Base-by-base conservation (phyloP, 2,329 filamentous ascomycete species). In the Ampelomyces quisqualis region DNA sequence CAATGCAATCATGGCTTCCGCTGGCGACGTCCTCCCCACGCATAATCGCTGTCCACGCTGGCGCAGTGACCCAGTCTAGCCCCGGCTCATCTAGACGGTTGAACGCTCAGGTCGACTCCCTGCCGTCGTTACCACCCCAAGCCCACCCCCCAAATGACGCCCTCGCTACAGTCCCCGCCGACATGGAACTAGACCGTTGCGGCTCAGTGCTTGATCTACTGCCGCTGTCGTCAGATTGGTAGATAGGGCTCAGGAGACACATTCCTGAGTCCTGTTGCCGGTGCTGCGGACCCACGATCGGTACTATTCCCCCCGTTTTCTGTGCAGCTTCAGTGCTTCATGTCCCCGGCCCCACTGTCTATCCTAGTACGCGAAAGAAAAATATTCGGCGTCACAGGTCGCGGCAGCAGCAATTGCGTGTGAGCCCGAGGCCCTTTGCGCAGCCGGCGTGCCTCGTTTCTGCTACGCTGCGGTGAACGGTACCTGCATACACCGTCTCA, bases 401-500 rank as follows among this genome's bases (percentile, higher is more conserved):
- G 37, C 52, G 32, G 44, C 45, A 47, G 23, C 29, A 27, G 21
- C 11, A 7, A n/a, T n/a, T n/a, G 43, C 45, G 37, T 43, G 48
- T 35, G 43, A 43, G 41, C 49, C 52, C 39, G 41, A 52, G 22
- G 34, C 53, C 49, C 15, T 17, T 34, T 44, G 36, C 47, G 43
- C 45, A 48, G 49, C 51, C 38, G 49, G 41, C 50, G 52, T 46
- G 30, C 40, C 36, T 52, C 44, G 39, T 40, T 36, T 40, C 49
- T 51, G 40, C 46, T 30, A 45, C 53, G 52, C 58, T 51, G 49
- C 46, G 42, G 51, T 57, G 50, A 53, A 44, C 46, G 43, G 60
- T 65, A 61, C 60, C 55, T 61, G 62, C 62, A 54, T 63, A 57
- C 44, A 19, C 17, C 31, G 58, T 60, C 53, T 56, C 57, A 65